A percentile compares a stretch with the other conserved stretches of the same genome.
These are phyloP conservation scores for Penicillium brasilianum DNA, from an alignment of 2,329 filamentous ascomycete species.

Conservation along the genomic window DNA sequence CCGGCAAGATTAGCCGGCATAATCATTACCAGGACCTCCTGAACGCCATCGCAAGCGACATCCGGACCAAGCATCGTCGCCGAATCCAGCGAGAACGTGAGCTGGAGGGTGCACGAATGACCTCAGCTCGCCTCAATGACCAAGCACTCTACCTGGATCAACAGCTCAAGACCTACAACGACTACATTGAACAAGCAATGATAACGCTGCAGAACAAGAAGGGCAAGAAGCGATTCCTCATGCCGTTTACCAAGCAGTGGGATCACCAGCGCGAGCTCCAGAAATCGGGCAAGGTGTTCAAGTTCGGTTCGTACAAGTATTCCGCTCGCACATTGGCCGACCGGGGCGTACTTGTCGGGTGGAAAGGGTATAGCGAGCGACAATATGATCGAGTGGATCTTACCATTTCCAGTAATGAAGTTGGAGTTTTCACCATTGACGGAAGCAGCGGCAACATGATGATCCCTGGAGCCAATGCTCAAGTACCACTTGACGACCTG, in stretches of 20 bases:
- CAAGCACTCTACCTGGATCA: conserved; percentile 90
- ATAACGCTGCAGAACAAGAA: conserved; percentile 96
- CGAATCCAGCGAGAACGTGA: conserved; percentile 91
- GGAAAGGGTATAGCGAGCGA: conserved; percentile 79
- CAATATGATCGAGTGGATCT: conserved; percentile 93
- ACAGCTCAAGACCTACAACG: conserved; percentile 96
- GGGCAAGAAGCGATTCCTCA: conserved; percentile 88
- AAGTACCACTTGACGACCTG: conserved; percentile 88
- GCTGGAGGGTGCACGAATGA: conserved; percentile 66
- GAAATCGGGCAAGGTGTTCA: conserved; percentile 87
- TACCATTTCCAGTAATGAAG: conserved; percentile 91
- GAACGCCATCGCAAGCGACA: conserved; percentile 95
- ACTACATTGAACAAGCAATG: conserved; percentile 99
- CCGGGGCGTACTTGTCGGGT: conserved; percentile 92
- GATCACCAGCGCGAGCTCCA: conserved; percentile 97
- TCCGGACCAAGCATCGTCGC: conserved; percentile 93
- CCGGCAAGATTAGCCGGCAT: conserved; percentile 80
- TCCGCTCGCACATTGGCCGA: conserved; percentile 85
- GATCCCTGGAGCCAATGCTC: conserved; percentile 88
- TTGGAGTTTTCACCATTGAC: conserved; percentile 91
- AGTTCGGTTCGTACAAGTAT: conserved; percentile 98
- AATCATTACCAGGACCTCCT: conserved; percentile 98
- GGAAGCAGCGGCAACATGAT: conserved; percentile 91
- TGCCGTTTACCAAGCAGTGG: conserved; percentile 98
- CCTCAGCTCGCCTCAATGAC: conserved; percentile 54